Base-by-base conservation (phyloP, 2,329 filamentous ascomycete genomes). In the Botrytis sinoallii region DNA sequence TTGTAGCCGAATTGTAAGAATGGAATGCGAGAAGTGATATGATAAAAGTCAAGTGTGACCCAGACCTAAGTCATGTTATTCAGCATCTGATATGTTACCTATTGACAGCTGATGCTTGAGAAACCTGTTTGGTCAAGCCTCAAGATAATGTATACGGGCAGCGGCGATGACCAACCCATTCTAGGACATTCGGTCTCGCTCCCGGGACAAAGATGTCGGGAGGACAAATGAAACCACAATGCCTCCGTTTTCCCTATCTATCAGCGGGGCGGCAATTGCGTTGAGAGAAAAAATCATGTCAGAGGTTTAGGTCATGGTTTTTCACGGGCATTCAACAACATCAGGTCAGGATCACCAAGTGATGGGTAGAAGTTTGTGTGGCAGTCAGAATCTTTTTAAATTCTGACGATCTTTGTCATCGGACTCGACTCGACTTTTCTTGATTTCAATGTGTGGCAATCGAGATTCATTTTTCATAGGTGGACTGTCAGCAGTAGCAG, bases 21-120 rank as follows among this genome's bases (percentile, higher is more conserved):
- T 22, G 42, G 63, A 72, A 68, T 65, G 70, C 57, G 42, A 67
- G 48, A 72, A 68, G 38, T 69, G 64, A 73, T 61, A 69, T 73
- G 48, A 69, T 69, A 68, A 40, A 4, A 40, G 2, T 29, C 9
- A 57, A 57, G 52, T 68, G 35, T 40, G 35, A 57, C 35, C 35
- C 29, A 29, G 46, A 68, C 35, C 35, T 40, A 29, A 66, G 42
- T 68, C 48, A 68, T 57, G 48, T 42, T 68, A 68, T 68, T 29
- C 65, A 42, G 20, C 46, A 42, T 68, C 25, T 57, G 35, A 68
- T 40, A 55, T 66, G 44, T 66, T 67, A 68, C 46, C 29, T 29
- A 55, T 40, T 68, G 65, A 68, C 46, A 68, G 46, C 35, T 68
- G 65, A 68, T 16, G 64, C 22, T 38, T 20, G 32, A 67, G 32